Evolutionary conservation across 208 protist genomes (phyloP).

Genomic region (Tritrichomonas musculus): DNA sequence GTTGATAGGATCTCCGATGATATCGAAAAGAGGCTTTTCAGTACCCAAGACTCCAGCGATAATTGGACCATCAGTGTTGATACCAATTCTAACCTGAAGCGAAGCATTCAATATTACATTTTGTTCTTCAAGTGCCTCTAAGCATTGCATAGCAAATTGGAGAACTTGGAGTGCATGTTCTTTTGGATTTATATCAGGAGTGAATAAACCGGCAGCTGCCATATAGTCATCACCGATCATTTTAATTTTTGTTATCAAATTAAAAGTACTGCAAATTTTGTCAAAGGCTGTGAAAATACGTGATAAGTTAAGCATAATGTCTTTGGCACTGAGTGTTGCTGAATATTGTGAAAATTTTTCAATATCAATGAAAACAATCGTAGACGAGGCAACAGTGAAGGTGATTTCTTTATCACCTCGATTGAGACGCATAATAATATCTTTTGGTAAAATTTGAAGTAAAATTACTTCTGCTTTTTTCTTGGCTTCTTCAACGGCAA

Average conservation of each 20-base stretch:
- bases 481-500: background rate
- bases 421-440: background rate
- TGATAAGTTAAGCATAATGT: background rate
- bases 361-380: conserved; percentile 15
- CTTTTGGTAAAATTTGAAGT: background rate
- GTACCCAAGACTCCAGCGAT: conserved; percentile 7
- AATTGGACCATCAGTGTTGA: background rate
- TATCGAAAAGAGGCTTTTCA: conserved; percentile 19
- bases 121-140: background rate
- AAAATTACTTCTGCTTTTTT: background rate
- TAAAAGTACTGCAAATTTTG: background rate
- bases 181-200: background rate
- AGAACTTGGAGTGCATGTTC: background rate
- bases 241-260: background rate
- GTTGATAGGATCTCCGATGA: conserved; percentile 26
- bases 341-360: conserved; percentile 15
- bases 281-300: background rate
- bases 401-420: background rate
- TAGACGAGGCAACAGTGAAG: background rate
- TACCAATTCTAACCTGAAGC: background rate
- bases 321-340: background rate
- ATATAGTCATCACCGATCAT: conserved; percentile 26
- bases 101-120: background rate
- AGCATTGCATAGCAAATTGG: background rate
- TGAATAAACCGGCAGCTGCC: background rate